Evolutionary conservation across 768 basidiomycete species (phyloP), one percentile per base, ranked within the genome.

Genomic region (Mycena polygramma): DNA sequence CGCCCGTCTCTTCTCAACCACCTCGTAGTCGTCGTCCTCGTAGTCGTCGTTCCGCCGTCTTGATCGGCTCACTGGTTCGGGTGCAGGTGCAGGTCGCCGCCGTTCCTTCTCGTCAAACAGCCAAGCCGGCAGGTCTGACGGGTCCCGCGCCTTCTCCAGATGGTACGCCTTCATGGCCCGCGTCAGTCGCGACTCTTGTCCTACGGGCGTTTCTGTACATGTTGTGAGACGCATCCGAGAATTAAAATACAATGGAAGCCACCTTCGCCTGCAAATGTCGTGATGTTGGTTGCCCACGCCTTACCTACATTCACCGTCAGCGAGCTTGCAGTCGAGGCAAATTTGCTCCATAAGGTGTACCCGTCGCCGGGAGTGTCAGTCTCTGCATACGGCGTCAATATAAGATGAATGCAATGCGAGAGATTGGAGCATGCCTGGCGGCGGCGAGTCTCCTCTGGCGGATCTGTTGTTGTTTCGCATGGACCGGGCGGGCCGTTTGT

Each of bases 81-180:
- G 54, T 62, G 66, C 68, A 9, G 65, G 57, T 62, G 68, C 72
- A 11, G 75, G 63, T 51, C 77, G 71, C 68, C 83, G 82, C 51
- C 88, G 85, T 74, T 92, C 90, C 49, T 79, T 82, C 63, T 86
- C 88, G 52, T 85, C 85, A 66, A 92, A 92, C 20, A 93, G 83
- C 91, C 91, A 92, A 10, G 83, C 79, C 13, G 92, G 91, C 22
- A 92, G 84, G 75, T 92, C 90, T 36, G 84, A 74, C 13, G 86
- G 87, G 45, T 84, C 81, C 30, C 83, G 83, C 24, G 90, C 90
- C 76, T 90, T 89, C 35, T 84, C 85, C 57, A 91, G 83, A 73
- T 92, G 88, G 76, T 92, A 92, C 0, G 88, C 86, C 75, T 90
- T 91, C 89, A 92, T 87, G 7, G 88, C 88, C n/a, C 85, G 85